phyloP scores from a whole-genome alignment of 345 rosid species.

The Rhodomyrtus tomentosa region DNA sequence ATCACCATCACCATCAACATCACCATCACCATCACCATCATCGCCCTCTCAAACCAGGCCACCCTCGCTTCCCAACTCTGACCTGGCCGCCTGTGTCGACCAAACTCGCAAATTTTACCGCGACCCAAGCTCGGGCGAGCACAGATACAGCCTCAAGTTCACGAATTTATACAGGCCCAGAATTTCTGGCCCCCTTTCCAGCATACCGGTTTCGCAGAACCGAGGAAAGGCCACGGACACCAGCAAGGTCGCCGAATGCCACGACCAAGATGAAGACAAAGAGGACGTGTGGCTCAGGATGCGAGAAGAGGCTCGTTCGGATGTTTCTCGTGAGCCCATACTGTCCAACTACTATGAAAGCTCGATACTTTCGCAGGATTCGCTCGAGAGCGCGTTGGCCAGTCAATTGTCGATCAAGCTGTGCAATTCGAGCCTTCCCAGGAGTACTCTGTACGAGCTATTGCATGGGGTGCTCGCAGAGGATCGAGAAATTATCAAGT shows the following conservation, averaged over 20 bases:
- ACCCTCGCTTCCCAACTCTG: neutral
- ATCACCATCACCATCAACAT: too few relatives aligned
- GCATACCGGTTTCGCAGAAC: neutral
- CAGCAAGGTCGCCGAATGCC: conserved; percentile 2
- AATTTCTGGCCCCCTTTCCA: neutral
- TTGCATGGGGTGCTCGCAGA: conserved; percentile 46
- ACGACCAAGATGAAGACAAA: conserved; percentile 5
- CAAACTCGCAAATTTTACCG: neutral
- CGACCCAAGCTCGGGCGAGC: neutral
- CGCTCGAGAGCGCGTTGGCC: conserved; percentile 62
- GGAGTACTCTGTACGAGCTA: conserved; percentile 43
- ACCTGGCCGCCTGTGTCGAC: neutral
- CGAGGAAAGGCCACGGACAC: conserved; percentile 17
- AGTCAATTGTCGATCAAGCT: conserved; percentile 59
- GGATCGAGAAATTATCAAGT: conserved; percentile 29
- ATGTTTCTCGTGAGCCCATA: conserved; percentile 53
- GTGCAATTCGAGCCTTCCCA: conserved; percentile 48
- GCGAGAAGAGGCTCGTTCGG: conserved; percentile 52
- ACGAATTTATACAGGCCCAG: conserved; percentile 33
- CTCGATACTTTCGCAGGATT: conserved; percentile 50
- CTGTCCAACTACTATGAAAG: conserved; percentile 54
- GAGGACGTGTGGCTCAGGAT: conserved; percentile 52
- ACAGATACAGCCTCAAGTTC: conserved; percentile 8
- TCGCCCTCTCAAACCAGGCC: neutral
- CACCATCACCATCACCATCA: neutral